A percentile compares a stretch with the other conserved stretches of the same genome.
These are phyloP conservation scores for Taiwanofungus camphoratus DNA, from an alignment of 1,284 basidiomycete genomes.

Conservation along the genomic window DNA sequence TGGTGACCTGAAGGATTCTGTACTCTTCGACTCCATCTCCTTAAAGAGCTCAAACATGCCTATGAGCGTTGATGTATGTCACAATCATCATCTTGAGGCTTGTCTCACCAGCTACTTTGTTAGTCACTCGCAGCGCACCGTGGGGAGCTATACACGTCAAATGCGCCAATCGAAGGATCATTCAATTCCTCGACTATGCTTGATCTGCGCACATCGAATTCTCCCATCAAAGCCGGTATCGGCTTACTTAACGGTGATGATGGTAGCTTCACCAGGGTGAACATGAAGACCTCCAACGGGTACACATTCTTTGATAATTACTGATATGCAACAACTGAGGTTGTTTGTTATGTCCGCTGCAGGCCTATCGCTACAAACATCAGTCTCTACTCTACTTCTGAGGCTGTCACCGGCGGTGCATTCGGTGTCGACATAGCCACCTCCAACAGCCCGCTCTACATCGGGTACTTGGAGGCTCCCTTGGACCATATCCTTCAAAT, in stretches of 20 bases:
- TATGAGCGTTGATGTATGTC: constrained; percentile 16
- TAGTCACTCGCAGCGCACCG: constrained; percentile 5
- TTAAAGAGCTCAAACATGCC: constrained; percentile 15
- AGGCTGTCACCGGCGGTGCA: constrained; percentile 23
- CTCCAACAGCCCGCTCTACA: constrained; percentile 23
- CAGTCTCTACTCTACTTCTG: constrained; percentile 22
- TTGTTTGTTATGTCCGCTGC: no score
- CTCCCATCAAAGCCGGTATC: constrained; percentile 31
- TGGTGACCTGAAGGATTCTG: constrained; percentile 12
- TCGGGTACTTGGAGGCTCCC: constrained; percentile 33
- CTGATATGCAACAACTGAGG: no score
- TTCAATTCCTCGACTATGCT: constrained; percentile 33
- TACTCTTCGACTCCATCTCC: constrained; percentile 15
- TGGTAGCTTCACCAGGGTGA: constrained; percentile 22
- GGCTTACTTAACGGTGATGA: constrained; percentile 27
- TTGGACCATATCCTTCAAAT: constrained; percentile 32
- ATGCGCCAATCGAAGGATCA: constrained; percentile 37
- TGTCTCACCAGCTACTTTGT: no score
- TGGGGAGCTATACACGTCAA: constrained; percentile 14
- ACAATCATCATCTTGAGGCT: not conserved
- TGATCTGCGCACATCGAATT: constrained; percentile 33
- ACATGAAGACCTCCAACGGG: constrained; percentile 32
- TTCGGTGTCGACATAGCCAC: constrained; percentile 26
- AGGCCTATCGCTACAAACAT: constrained; percentile 26
- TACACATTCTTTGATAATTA: constrained; percentile 15